Evolutionary conservation across 768 basidiomycete genomes (phyloP).

Genomic region (Naganishia antarctica): DNA sequence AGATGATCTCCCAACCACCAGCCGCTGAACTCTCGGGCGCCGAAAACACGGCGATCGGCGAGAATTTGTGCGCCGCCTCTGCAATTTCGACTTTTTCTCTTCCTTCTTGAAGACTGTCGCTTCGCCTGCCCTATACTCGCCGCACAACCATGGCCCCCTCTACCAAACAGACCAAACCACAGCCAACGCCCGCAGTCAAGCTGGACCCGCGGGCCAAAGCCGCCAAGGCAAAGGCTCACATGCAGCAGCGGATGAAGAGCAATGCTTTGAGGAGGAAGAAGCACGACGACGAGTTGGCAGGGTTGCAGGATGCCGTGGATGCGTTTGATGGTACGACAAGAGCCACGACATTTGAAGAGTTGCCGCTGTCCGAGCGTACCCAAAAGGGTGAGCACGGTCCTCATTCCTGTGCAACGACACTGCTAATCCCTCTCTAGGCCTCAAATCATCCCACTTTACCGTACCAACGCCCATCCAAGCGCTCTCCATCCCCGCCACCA

Average conservation of each 20-base stretch:
- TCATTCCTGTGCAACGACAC: background rate
- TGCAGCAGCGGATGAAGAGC: slow-evolving; percentile 33
- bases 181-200: background rate
- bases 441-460: slow-evolving; percentile 79
- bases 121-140: no score
- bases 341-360: slow-evolving; percentile 62
- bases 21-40: background rate
- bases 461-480: slow-evolving; percentile 78
- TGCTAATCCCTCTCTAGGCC: slow-evolving; percentile 54
- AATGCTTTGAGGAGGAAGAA: slow-evolving; percentile 40
- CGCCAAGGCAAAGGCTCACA: slow-evolving; percentile 24
- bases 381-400: slow-evolving; percentile 35
- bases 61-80: background rate
- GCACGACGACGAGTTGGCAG: slow-evolving; percentile 44
- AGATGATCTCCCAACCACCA: background rate
- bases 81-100: background rate
- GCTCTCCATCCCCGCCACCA: slow-evolving; percentile 58
- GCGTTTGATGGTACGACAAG: slow-evolving; percentile 53
- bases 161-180: background rate
- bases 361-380: slow-evolving; percentile 72
- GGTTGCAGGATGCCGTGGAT: slow-evolving; percentile 45
- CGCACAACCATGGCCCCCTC: slow-evolving; percentile 3
- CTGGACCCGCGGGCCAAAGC: slow-evolving; percentile 15
- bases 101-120: background rate
- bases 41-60: background rate